Evolutionary conservation across 495 filamentous ascomycete species (phyloP).

Genomic region (Zalerion maritima): DNA sequence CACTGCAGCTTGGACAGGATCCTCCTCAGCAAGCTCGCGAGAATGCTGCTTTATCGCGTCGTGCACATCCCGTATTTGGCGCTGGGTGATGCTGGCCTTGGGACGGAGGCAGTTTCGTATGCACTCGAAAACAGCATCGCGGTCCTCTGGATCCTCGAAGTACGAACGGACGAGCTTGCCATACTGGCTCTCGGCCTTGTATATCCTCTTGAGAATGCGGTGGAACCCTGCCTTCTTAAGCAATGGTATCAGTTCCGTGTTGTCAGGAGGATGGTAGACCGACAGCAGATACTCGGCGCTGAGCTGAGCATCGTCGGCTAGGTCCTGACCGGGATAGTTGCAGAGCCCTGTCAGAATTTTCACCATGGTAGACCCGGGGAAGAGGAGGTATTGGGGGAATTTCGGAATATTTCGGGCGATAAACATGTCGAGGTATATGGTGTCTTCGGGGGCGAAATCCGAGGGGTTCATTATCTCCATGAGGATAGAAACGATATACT

Average conservation of each 20-base stretch:
- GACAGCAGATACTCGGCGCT: constrained; percentile 92
- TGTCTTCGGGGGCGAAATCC: constrained; percentile 63
- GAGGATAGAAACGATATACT: constrained; percentile 79
- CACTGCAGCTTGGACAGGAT: constrained; percentile 52
- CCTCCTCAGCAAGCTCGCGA: constrained; percentile 49
- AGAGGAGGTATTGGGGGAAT: constrained; percentile 86
- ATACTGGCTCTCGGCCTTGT: constrained; percentile 67
- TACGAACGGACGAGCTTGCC: constrained; percentile 64
- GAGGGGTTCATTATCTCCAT: constrained; percentile 69
- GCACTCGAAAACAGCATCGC: constrained; percentile 57
- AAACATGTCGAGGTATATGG: constrained; percentile 95
- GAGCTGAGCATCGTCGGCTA: constrained; percentile 88
- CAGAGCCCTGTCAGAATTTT: constrained; percentile 72
- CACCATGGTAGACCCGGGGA: constrained; percentile 73
- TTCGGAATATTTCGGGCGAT: constrained; percentile 91
- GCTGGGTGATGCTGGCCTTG: constrained; percentile 52
- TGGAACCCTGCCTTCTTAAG: constrained; percentile 76
- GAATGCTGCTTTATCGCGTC: constrained; percentile 56
- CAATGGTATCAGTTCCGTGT: constrained; percentile 55
- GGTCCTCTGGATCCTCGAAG: constrained; percentile 72
- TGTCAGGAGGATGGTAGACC: constrained; percentile 76
- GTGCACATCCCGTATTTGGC: constrained; percentile 62
- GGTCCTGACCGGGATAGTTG: constrained; percentile 61
- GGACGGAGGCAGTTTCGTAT: constrained; percentile 67
- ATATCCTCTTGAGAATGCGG: constrained; percentile 84